Base-by-base conservation (phyloP, 1,284 basidiomycete genomes). In the Athelia psychrophila region DNA sequence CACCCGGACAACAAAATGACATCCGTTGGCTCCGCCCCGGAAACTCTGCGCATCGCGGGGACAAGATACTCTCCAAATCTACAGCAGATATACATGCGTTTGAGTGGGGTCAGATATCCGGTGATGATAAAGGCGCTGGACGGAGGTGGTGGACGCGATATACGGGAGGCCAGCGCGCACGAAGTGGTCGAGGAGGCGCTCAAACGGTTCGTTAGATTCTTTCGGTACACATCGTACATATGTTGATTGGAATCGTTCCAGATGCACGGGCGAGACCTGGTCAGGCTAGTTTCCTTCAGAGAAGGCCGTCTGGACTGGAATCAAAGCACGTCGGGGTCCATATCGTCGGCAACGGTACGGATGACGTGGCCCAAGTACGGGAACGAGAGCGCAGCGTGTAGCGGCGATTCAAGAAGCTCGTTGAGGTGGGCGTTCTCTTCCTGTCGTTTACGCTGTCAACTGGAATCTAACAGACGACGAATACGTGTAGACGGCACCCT, bases 371-470 rank as follows among this genome's bases (percentile, higher is more conserved):
- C n/a, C 83, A 86, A 60, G 78, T 88, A 70, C 81, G 84, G 30
- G 86, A 89, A 60, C 73, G 88, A 12, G 88, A 91, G 62, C 86
- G 85, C 58, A 84, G 80, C 42, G 69, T 88, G 16, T 88, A 91
- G 61, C 72, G 88, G 25, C 69, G 87, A 23, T 81, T 88, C 59
- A 88, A 91, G 65, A 91, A 91, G 61, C 78, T 90, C 3, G 78
- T 90, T 27, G 87, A 91, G 60, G 88, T 13, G 89, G 60, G 75
- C 51, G 54, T 20, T 66, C 69, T 61, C 71, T 71, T 49, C 75
- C 75, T 77, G 52, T 13, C 59, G 40, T n/a, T 16, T n/a, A 48
- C 9, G 18, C 50, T n/a, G n/a, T n/a, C n/a, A n/a, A n/a, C n/a
- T n/a, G n/a, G n/a, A n/a, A 22, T 16, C 16, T 38, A 48, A 18